A percentile compares a stretch with the other conserved stretches of the same genome.
phyloP scores from a whole-genome alignment of 2,329 filamentous ascomycete genomes.

The Epicoccum sorghinum region DNA sequence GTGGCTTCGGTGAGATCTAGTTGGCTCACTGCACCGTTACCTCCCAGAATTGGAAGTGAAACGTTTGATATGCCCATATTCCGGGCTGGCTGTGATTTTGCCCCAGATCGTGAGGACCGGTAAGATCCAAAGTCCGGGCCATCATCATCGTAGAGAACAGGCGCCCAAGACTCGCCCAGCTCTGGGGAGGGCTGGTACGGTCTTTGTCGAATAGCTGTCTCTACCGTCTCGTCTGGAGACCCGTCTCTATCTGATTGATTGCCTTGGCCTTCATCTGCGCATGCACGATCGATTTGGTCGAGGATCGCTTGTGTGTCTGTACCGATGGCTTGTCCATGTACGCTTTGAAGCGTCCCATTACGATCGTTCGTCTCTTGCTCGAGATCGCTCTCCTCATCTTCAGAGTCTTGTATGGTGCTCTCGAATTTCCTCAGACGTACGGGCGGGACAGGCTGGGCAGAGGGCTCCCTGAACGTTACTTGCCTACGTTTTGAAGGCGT shows the following conservation, averaged over 20 bases:
- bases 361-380: constrained; percentile 21
- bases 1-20: background rate
- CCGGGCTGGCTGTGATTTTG: constrained; percentile 13
- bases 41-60: background rate
- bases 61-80: background rate
- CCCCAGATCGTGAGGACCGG: background rate
- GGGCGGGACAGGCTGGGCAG: constrained; percentile 18
- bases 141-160: constrained; percentile 9
- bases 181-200: constrained; percentile 24
- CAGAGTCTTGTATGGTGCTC: constrained; percentile 41
- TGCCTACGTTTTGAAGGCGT: constrained; percentile 41
- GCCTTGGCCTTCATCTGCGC: constrained; percentile 21
- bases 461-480: constrained; percentile 32
- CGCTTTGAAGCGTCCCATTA: background rate
- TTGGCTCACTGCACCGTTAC: background rate
- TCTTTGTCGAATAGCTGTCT: background rate
- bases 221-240: constrained; percentile 18
- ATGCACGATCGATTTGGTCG: constrained; percentile 33
- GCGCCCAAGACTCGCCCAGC: constrained; percentile 25
- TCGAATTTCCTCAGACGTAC: constrained; percentile 32
- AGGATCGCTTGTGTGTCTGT: constrained; percentile 36
- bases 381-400: constrained; percentile 38
- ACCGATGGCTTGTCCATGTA: constrained; percentile 20
- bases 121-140: constrained; percentile 8
- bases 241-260: background rate